Evolutionary conservation across 805 yeast species (phyloP).

Genomic region (Brettanomyces sp.): DNA sequence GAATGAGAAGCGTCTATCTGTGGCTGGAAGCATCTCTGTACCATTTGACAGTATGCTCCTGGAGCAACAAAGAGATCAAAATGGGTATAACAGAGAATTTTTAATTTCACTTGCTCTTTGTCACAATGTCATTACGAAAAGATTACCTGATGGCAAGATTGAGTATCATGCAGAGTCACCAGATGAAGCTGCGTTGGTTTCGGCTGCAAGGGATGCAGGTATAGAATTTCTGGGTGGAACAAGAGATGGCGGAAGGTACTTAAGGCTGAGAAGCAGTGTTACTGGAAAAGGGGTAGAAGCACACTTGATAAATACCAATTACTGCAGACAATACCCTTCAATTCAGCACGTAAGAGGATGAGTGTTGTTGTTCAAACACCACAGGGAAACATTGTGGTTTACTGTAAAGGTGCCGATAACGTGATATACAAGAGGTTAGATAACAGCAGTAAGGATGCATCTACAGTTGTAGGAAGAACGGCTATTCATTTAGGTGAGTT

Average conservation of each 20-base stretch:
- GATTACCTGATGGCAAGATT: conserved; percentile 29
- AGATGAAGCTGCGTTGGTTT: conserved; percentile 74
- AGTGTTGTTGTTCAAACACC: conserved; percentile 52
- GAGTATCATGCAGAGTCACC: conserved; percentile 74
- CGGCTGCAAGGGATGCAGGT: conserved; percentile 68
- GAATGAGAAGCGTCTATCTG: conserved; percentile 47
- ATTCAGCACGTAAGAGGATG: conserved; percentile 72
- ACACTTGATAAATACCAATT: conserved; percentile 34
- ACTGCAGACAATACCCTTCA: conserved; percentile 51
- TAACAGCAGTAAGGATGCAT: conserved; percentile 25
- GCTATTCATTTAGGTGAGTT: conserved; percentile 56
- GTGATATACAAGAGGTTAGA: conserved; percentile 44
- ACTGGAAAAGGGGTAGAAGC: too few relatives aligned
- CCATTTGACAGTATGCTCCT: conserved; percentile 36
- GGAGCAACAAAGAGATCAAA: conserved; percentile 30
- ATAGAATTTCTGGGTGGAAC: conserved; percentile 48
- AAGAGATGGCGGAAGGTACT: conserved; percentile 36
- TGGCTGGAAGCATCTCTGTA: conserved; percentile 40
- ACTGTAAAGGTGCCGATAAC: conserved; percentile 71
- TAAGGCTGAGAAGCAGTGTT: conserved; percentile 32
- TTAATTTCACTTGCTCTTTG: conserved; percentile 63
- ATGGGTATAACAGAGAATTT: conserved; percentile 43
- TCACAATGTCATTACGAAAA: conserved; percentile 65
- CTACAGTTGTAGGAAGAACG: conserved; percentile 39
- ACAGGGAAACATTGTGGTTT: conserved; percentile 31